Conservation (phyloP, 2,329 filamentous ascomycete genomes). For the Passalora sequoiae region DNA sequence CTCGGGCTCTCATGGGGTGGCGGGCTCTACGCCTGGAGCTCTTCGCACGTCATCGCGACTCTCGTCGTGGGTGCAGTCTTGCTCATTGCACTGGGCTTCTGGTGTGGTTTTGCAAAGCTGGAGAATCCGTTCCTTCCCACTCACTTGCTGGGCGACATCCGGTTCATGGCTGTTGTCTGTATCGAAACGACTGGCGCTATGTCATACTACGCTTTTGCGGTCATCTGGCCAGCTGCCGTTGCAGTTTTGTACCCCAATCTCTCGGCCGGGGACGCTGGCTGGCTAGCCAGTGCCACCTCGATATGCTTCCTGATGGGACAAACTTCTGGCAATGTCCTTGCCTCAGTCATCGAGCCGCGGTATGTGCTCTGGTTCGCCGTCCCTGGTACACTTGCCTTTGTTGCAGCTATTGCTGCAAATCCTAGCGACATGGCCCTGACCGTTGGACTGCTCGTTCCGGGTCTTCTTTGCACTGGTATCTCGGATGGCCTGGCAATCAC, state of each 20-base stretch:
- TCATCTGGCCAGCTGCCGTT: slow-evolving; percentile 26
- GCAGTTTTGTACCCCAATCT: slow-evolving; percentile 24
- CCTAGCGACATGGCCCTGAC: not conserved
- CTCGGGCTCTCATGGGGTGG: slow-evolving; percentile 31
- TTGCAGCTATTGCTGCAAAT: not conserved
- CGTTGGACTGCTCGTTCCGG: not conserved
- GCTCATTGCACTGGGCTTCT: slow-evolving; percentile 22
- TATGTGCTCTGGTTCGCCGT: too few species aligned
- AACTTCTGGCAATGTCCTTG: too few species aligned
- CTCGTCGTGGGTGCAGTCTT: slow-evolving; percentile 27
- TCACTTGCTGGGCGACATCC: slow-evolving; percentile 26
- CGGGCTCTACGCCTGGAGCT: slow-evolving; percentile 30
- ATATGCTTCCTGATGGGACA: too few species aligned
- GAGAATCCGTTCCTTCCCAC: slow-evolving; percentile 25
- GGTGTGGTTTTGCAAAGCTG: too few species aligned
- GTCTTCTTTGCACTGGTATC: not conserved
- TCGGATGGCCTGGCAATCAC: not conserved
- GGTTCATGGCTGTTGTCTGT: slow-evolving; percentile 25
- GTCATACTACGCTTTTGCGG: slow-evolving; percentile 25
- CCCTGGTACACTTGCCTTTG: too few species aligned
- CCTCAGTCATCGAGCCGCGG: too few species aligned
- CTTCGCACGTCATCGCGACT: slow-evolving; percentile 26
- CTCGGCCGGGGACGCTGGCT: too few species aligned
- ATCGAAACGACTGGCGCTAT: slow-evolving; percentile 24
- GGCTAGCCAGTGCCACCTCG: too few species aligned